Evolutionary conservation across 768 basidiomycete species (phyloP).

Genomic region (Pulveroboletus sp.): DNA sequence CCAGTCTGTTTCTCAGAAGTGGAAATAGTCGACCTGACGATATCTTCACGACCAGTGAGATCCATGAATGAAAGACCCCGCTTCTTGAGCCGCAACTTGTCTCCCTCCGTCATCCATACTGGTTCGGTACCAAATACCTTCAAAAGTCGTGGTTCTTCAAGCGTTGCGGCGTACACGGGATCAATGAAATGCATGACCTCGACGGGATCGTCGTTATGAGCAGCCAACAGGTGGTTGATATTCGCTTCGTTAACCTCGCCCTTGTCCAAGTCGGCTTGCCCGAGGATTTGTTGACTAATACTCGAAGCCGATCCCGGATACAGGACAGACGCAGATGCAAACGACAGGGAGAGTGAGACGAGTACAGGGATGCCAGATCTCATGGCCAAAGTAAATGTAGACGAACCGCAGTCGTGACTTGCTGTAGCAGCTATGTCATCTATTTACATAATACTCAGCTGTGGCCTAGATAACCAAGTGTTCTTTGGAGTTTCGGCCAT

Average conservation of each 20-base stretch:
- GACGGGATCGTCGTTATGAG: slow-evolving; percentile 13
- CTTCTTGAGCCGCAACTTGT: slow-evolving; percentile 12
- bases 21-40: neutral
- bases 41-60: slow-evolving; percentile 4
- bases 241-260: neutral
- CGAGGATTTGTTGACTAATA: slow-evolving; percentile 1
- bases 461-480: too few species aligned
- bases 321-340: neutral
- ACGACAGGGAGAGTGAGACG: neutral
- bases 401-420: too few species aligned
- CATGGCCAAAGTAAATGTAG: neutral
- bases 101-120: slow-evolving; percentile 17
- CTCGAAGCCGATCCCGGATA: neutral
- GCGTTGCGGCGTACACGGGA: slow-evolving; percentile 8
- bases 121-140: slow-evolving; percentile 14
- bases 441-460: too few species aligned
- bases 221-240: slow-evolving; percentile 9
- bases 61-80: slow-evolving; percentile 12
- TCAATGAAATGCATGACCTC: slow-evolving; percentile 15
- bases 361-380: neutral
- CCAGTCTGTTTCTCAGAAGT: neutral
- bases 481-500: too few species aligned
- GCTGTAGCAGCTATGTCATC: too few species aligned
- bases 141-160: slow-evolving; percentile 17
- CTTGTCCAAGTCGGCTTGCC: neutral